Evolutionary conservation across 148 eudicot genomes (phyloP), one percentile per base, ranked within the genome.

Genomic region (Vaccinium corymbosum): DNA sequence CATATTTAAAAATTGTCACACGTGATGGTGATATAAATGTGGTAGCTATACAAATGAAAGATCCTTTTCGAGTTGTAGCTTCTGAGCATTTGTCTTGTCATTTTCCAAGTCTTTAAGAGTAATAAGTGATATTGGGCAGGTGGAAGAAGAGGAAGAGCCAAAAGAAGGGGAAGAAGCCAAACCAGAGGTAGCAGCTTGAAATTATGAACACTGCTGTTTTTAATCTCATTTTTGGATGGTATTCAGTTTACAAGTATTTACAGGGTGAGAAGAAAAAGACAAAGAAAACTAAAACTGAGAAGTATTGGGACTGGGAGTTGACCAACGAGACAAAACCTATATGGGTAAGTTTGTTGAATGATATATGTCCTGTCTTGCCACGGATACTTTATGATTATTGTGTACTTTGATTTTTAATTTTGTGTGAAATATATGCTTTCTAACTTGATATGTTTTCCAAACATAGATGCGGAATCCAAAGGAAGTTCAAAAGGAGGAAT

Each of bases 221-320:
- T 15, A 22, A 68, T 25, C 4, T 49, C 11, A 57, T 5, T 17
- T 62, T 62, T 68, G 46, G 75, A 51, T 62, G 50, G 12, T 48
- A 32, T 66, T 79, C 55, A 64, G 75, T 49, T 22, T 42, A 48
- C 77, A 8, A 53, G 82, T 78, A 70, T 55, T 81, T 84, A 61
- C 93, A 97, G 98, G 97, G 85, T 84, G 95, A 93, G 81, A 94
- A 93, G 91, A 89, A 87, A 79, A 92, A 84, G 88, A 89, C 83
- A 80, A 96, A 87, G 81, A 96, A 91, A 90, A 93, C 95, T 48
- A 93, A 93, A 88, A 97, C 97, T 71, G 99, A 97, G 85, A 94
- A 97, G 81, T 97, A 97, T 64, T 93, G 97, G 98, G 99, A 97
- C 89, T 97, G 99, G 98, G 99, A 97, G 86, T 83, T 97, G 83